Percentiles rank a stretch among this genome's conserved stretches.
These are phyloP conservation scores for Castanea crenata DNA, from an alignment of 306 rosid species.

Conservation along the genomic window DNA sequence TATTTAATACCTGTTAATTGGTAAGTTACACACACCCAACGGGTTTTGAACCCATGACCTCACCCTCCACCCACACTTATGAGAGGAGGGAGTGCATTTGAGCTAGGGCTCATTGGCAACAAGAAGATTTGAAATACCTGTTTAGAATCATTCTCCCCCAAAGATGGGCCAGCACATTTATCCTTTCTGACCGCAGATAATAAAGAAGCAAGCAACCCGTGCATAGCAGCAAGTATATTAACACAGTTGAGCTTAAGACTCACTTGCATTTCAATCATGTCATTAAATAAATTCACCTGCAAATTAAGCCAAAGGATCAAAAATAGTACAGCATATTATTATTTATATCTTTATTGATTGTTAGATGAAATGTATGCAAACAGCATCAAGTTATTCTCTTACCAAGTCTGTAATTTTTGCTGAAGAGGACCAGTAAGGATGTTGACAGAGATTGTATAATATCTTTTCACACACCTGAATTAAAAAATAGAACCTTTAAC, in stretches of 20 bases:
- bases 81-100: too few relatives aligned
- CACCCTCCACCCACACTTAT: too few relatives aligned
- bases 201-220: conserved; percentile 53
- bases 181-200: conserved; percentile 42
- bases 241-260: conserved; percentile 61
- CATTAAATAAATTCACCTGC: conserved; percentile 59
- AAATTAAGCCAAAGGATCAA: conserved; percentile 22
- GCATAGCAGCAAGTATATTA: conserved; percentile 43
- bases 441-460: conserved; percentile 60
- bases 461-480: conserved; percentile 69
- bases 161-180: conserved; percentile 32
- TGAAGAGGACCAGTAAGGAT: conserved; percentile 66
- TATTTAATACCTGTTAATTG: neutral
- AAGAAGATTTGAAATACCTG: conserved; percentile 43
- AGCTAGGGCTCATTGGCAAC: neutral
- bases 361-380: conserved; percentile 6
- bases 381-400: conserved; percentile 26
- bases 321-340: neutral
- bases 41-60: too few relatives aligned
- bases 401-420: conserved; percentile 66
- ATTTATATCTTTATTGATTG: neutral
- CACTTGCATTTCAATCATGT: conserved; percentile 47
- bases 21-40: too few relatives aligned
- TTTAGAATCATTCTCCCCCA: conserved; percentile 40
- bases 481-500: conserved; percentile 8